Percentiles rank a stretch among this genome's conserved stretches.
Evolutionary conservation across 208 protist species (phyloP).

Genomic region (Entamoeba dispar): DNA sequence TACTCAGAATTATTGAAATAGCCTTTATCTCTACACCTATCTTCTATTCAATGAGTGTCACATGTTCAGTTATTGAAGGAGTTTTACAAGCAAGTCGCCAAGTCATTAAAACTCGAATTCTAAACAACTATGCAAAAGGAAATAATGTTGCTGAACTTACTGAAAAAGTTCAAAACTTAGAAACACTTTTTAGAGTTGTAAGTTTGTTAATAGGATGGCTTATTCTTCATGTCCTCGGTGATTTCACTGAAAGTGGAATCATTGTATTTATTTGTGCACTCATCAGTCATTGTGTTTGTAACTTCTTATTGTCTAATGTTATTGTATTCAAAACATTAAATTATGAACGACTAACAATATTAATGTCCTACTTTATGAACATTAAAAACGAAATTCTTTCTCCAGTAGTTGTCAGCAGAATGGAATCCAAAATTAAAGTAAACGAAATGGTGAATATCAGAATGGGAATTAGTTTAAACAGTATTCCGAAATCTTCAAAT

Average conservation of each 20-base stretch:
- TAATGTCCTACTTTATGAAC: neutral
- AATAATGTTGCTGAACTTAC: neutral
- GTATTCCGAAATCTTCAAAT: neutral
- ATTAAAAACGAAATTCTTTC: neutral
- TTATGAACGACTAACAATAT: neutral
- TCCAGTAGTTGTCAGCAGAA: neutral
- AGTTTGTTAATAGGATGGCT: neutral
- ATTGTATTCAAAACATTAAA: neutral
- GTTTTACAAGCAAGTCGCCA: neutral
- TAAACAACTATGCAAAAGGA: neutral
- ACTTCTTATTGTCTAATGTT: neutral
- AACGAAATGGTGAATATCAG: neutral
- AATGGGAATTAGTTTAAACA: neutral
- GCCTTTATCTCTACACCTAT: neutral
- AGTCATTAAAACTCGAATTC: neutral
- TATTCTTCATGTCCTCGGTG: neutral
- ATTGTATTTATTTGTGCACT: neutral
- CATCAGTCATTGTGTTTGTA: neutral
- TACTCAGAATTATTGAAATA: neutral
- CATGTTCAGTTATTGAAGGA: neutral
- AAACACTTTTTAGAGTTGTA: neutral
- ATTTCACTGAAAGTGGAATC: neutral
- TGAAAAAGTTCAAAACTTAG: neutral
- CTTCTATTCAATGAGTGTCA: neutral
- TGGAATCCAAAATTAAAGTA: neutral